These are phyloP conservation scores for Cardamine chenopodiifolia DNA, from an alignment of 345 rosid species.

Conservation along the genomic window DNA sequence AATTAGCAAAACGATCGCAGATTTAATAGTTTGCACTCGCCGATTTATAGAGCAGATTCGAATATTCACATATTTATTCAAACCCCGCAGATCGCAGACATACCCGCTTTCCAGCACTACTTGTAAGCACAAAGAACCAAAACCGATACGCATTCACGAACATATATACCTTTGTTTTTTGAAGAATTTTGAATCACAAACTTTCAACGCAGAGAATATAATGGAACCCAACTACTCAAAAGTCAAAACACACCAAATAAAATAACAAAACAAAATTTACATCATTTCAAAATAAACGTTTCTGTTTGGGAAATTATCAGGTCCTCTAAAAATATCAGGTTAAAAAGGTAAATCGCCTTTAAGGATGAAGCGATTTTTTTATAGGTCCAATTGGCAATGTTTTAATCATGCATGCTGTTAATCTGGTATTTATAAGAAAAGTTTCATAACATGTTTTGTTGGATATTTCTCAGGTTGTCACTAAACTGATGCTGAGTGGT, in stretches of 20 bases:
- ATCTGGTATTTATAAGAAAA: not conserved
- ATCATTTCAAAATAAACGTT: not conserved
- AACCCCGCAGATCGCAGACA: too few relatives aligned
- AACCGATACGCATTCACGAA: conserved; percentile 27
- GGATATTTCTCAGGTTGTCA: not conserved
- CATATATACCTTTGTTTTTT: conserved; percentile 22
- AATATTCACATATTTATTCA: too few relatives aligned
- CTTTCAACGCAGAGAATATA: conserved; percentile 20
- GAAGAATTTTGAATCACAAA: not conserved
- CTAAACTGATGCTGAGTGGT: not conserved
- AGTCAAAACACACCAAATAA: not conserved
- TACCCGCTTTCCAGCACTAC: too few relatives aligned
- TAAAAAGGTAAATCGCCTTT: not conserved
- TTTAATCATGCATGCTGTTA: not conserved
- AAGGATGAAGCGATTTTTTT: not conserved
- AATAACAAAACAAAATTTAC: not conserved
- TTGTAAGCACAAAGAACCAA: conserved; percentile 31
- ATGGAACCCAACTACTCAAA: conserved; percentile 24
- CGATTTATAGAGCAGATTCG: too few relatives aligned
- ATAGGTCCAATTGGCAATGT: not conserved
- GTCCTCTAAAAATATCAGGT: not conserved
- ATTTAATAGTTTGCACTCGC: too few relatives aligned
- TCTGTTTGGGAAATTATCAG: not conserved
- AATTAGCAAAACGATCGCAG: too few relatives aligned
- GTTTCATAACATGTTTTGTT: not conserved